phyloP scores from a whole-genome alignment of 169 alveolate genomes.

The Theileria annulata region DNA sequence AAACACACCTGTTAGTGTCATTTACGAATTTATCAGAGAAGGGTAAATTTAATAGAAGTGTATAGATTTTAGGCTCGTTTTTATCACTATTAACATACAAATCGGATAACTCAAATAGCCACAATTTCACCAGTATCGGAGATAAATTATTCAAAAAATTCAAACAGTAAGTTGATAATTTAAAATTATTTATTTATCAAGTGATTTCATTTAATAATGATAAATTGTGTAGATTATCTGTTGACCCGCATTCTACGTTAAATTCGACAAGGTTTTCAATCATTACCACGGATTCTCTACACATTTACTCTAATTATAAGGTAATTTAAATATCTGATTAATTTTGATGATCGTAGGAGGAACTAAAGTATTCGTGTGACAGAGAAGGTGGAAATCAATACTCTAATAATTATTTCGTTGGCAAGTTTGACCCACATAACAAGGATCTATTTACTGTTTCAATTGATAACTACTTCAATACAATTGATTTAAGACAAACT shows the following conservation, averaged over 20 bases:
- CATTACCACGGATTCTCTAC: constrained; percentile 19
- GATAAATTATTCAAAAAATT: not conserved
- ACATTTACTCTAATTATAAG: not conserved
- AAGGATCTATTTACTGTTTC: constrained; percentile 39
- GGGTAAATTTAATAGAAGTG: not conserved
- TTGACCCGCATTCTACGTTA: constrained; percentile 20
- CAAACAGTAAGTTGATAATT: too few species aligned
- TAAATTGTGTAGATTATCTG: constrained; percentile 20
- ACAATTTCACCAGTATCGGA: not conserved
- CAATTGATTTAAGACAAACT: constrained; percentile 45
- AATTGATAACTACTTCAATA: constrained; percentile 25
- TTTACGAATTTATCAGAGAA: constrained; percentile 1
- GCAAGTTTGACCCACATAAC: constrained; percentile 62
- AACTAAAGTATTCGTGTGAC: not conserved
- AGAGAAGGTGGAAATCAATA: not conserved
- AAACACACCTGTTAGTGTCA: not conserved
- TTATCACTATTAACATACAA: too few species aligned
- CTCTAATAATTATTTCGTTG: constrained; percentile 18
- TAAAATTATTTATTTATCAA: too few species aligned
- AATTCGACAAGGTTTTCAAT: constrained; percentile 16
- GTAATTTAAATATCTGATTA: not conserved
- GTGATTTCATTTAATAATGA: too few species aligned
- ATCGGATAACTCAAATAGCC: too few species aligned
- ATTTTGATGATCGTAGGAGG: not conserved
- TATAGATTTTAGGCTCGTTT: too few species aligned